These are phyloP conservation scores for Saccharomycopsis fermentans DNA, from an alignment of 805 yeast genomes.

Conservation along the genomic window DNA sequence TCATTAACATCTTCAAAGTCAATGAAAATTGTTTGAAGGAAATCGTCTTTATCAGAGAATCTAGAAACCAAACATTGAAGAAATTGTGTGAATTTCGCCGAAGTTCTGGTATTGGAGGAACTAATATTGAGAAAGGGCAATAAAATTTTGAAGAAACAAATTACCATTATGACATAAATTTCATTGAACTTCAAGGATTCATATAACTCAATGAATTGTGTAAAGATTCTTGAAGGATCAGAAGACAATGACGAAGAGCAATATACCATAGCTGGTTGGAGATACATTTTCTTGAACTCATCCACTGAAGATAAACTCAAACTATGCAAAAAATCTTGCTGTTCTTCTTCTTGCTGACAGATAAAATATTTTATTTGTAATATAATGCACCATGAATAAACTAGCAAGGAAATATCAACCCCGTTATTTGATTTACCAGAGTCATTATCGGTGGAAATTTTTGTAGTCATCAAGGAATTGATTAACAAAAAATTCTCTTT, in stretches of 20 bases:
- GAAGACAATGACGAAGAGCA: neutral
- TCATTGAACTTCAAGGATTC: slow-evolving; percentile 9
- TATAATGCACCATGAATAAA: slow-evolving; percentile 60
- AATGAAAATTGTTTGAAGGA: neutral
- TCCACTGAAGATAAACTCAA: neutral
- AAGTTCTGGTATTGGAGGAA: neutral
- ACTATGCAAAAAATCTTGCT: slow-evolving; percentile 1
- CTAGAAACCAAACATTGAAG: neutral
- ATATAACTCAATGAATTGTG: neutral
- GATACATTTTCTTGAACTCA: neutral
- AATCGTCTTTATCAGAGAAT: neutral
- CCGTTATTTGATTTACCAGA: no score
- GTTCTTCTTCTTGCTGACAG: slow-evolving; percentile 28
- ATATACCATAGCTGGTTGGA: neutral
- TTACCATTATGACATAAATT: slow-evolving; percentile 20
- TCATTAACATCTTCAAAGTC: slow-evolving; percentile 20
- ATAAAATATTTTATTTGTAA: slow-evolving; percentile 41
- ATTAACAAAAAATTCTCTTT: slow-evolving; percentile 30
- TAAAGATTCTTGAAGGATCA: slow-evolving; percentile 1
- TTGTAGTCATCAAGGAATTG: slow-evolving; percentile 23
- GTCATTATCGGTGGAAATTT: neutral
- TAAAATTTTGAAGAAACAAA: slow-evolving; percentile 20
- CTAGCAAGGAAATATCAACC: slow-evolving; percentile 37
- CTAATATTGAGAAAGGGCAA: slow-evolving; percentile 9
- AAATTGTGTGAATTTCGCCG: neutral